A percentile compares a stretch with the other conserved stretches of the same genome.
Evolutionary conservation across 306 rosid species (phyloP).

Genomic region (Purshia tridentata): DNA sequence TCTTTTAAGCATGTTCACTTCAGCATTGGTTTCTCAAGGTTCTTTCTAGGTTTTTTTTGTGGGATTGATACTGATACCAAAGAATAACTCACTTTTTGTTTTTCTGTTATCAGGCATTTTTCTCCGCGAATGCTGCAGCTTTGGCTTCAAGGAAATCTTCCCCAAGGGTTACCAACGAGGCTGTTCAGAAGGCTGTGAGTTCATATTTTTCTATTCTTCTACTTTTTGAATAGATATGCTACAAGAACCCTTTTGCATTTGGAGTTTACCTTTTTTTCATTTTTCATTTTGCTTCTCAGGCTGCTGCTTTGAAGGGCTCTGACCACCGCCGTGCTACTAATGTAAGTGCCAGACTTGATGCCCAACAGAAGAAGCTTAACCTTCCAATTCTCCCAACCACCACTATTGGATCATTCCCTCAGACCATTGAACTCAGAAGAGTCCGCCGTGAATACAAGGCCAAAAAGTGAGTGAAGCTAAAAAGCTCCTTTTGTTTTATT

Average conservation of each 20-base stretch:
- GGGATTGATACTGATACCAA: background rate
- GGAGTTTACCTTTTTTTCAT: conserved; percentile 9
- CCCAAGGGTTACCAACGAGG: conserved; percentile 83
- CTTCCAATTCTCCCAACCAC: conserved; percentile 96
- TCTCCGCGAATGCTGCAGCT: conserved; percentile 69
- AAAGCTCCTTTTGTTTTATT: conserved; percentile 19
- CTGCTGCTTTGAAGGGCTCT: conserved; percentile 87
- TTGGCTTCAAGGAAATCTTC: conserved; percentile 75
- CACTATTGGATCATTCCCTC: conserved; percentile 95
- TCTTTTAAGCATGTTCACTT: background rate
- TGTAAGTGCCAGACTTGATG: conserved; percentile 83
- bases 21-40: background rate
- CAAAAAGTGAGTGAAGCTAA: conserved; percentile 56
- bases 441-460: conserved; percentile 96
- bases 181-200: conserved; percentile 92
- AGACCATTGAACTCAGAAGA: conserved; percentile 80
- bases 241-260: conserved; percentile 3
- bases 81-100: conserved; percentile 9
- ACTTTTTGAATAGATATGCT: conserved; percentile 14
- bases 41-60: background rate
- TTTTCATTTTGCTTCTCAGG: conserved; percentile 41
- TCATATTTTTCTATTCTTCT: conserved; percentile 13
- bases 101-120: conserved; percentile 57
- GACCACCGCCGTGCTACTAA: conserved; percentile 85
- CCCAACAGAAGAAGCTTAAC: conserved; percentile 92